phyloP scores from a whole-genome alignment of 352 stramenopile genomes.

The Phytophthora fragariae region DNA sequence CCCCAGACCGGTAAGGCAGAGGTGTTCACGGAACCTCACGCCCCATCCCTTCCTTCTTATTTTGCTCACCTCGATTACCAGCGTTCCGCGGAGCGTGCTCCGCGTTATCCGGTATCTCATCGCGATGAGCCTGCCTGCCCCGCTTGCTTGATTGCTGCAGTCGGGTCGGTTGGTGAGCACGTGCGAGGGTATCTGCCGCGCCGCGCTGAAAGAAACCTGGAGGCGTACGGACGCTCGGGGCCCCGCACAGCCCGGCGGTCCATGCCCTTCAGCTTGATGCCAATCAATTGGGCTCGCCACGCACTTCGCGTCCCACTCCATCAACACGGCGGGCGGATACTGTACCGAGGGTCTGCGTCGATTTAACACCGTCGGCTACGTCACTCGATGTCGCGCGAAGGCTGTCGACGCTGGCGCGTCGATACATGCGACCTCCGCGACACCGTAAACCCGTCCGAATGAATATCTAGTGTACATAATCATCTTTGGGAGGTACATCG shows the following conservation, averaged over 20 bases:
- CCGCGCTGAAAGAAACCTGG: not conserved
- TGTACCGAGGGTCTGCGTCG: conserved; percentile 1
- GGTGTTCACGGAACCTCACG: no score
- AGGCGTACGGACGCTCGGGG: not conserved
- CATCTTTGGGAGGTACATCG: no score
- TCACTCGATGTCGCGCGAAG: conserved; percentile 24
- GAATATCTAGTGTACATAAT: no score
- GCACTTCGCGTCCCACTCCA: not conserved
- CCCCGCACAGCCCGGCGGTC: not conserved
- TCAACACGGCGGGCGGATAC: not conserved
- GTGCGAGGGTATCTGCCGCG: not conserved
- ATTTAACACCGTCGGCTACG: conserved; percentile 13
- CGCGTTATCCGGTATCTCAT: no score
- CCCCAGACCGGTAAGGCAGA: no score
- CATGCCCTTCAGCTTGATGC: not conserved
- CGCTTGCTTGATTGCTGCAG: not conserved
- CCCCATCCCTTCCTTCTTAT: no score
- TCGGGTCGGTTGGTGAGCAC: not conserved
- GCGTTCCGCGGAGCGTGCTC: not conserved
- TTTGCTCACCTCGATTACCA: not conserved
- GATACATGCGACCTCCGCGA: conserved; percentile 14
- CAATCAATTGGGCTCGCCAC: conserved; percentile 5
- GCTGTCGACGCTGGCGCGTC: conserved; percentile 20
- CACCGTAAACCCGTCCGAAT: not conserved
- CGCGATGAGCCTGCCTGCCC: no score